Percentiles rank a stretch among this genome's conserved stretches.
These are phyloP conservation scores for Saccharomyces hybrid DNA, from an alignment of 1,139 yeast genomes.

Conservation along the genomic window DNA sequence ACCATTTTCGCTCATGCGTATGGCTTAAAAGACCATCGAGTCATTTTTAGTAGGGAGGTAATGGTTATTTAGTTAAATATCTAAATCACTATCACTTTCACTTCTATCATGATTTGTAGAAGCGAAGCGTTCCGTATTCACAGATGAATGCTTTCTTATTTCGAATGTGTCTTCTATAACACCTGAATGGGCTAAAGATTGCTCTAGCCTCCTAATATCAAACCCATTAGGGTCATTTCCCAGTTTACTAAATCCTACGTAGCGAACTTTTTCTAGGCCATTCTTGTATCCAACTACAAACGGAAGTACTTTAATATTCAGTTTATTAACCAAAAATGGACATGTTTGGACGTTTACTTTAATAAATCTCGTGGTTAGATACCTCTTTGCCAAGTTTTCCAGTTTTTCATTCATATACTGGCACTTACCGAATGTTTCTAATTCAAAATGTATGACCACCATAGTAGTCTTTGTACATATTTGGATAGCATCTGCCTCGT, in stretches of 20 bases:
- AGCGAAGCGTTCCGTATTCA: neutral
- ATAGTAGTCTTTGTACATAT: constrained; percentile 37
- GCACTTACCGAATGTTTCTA: constrained; percentile 56
- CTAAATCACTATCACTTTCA: constrained; percentile 41
- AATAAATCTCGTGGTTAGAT: constrained; percentile 48
- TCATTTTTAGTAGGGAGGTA: neutral
- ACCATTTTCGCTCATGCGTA: neutral
- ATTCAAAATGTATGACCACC: constrained; percentile 60
- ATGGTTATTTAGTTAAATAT: constrained; percentile 15
- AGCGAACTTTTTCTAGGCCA: constrained; percentile 51
- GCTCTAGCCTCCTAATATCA: constrained; percentile 42
- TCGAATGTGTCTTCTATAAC: constrained; percentile 20
- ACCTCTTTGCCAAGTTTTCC: constrained; percentile 45
- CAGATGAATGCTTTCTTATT: neutral
- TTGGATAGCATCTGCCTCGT: constrained; percentile 53
- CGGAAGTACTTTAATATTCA: constrained; percentile 61
- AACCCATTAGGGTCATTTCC: constrained; percentile 36
- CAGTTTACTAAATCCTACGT: constrained; percentile 62
- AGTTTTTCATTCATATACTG: constrained; percentile 47
- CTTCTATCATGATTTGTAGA: constrained; percentile 21
- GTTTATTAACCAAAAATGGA: constrained; percentile 61
- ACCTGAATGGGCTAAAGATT: constrained; percentile 31
- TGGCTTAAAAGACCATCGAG: neutral
- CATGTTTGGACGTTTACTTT: constrained; percentile 57
- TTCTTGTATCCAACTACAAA: constrained; percentile 55